phyloP scores from a whole-genome alignment of 805 yeast genomes.

The Yarrowia alimentaria region DNA sequence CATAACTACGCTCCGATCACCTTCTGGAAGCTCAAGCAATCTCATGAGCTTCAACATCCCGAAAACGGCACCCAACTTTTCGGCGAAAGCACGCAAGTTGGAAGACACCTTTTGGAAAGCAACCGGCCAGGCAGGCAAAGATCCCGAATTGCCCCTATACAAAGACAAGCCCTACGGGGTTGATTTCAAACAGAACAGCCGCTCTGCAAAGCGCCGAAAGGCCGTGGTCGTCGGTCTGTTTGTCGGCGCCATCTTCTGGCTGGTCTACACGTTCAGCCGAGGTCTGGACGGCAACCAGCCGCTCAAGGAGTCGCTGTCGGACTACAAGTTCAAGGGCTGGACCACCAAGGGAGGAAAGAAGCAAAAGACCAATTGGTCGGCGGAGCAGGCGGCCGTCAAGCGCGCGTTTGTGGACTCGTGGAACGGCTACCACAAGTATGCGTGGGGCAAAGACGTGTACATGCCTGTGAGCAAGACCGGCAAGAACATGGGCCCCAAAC shows the following conservation, averaged over 20 bases:
- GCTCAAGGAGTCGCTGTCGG: constrained; percentile 13
- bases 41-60: constrained; percentile 31
- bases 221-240: constrained; percentile 39
- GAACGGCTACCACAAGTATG: constrained; percentile 69
- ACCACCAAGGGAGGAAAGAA: constrained; percentile 27
- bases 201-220: too few relatives aligned
- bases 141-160: constrained; percentile 47
- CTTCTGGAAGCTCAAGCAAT: too few relatives aligned
- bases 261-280: constrained; percentile 41
- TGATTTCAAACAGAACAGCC: too few relatives aligned
- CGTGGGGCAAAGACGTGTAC: constrained; percentile 83
- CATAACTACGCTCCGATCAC: too few relatives aligned
- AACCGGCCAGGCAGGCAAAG: neutral
- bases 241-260: constrained; percentile 45
- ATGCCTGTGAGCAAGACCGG: constrained; percentile 63
- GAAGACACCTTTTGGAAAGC: constrained; percentile 31
- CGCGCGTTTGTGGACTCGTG: constrained; percentile 72
- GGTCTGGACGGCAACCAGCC: constrained; percentile 12
- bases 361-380: constrained; percentile 43
- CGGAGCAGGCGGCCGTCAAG: constrained; percentile 57
- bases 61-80: constrained; percentile 29
- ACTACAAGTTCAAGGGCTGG: constrained; percentile 27
- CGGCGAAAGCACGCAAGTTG: constrained; percentile 23
- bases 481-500: constrained; percentile 72
- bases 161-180: constrained; percentile 53